Base-by-base conservation (phyloP, 2,329 filamentous ascomycete genomes). In the Mycogone perniciosa region DNA sequence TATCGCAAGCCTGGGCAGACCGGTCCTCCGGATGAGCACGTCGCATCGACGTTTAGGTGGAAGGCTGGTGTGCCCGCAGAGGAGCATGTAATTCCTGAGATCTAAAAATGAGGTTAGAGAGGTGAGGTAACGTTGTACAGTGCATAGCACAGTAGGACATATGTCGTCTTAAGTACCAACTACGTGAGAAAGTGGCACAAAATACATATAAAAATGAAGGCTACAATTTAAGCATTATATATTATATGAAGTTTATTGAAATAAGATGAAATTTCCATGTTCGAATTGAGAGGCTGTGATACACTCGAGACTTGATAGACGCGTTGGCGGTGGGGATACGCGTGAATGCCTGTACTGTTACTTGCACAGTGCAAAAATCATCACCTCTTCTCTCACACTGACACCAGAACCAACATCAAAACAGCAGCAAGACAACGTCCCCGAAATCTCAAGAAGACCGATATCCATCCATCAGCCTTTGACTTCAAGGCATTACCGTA, bases 21-120 rank as follows among this genome's bases (percentile, higher is more conserved):
- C 7, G 71, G 76, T 35, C 76, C 79, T 3, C 61, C 72, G 1
- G 65, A 72, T 1, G 75, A 79, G 44, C 81, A 84, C 58, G 67
- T 75, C 6, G 78, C 78, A 1, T 68, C 74, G 0, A 70, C 67
- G 31, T 79, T 80, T 61, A 63, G 66, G n/a, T 73, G 71, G 71
- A 51, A 41, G 42, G 51, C 51, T 34, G 51, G 51, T 13, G 47
- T 53, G 4, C 37, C 46, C 7, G 46, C 51, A 30, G 51, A 50
- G 11, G 46, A 50, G n/a, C 46, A 48, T 38, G 43, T 38, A 9
- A 53, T 53, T 43, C 51, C 51, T 6, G 51, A 53, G 41, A 52
- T 52, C 40, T 52, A 48, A 40, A 20, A 29, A 26, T 6, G 20
- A 10, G 6, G n/a, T 10, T 42, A 27, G 10, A 9, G 13, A 7